Evolutionary conservation across 2,329 filamentous ascomycete species (phyloP).

Genomic region (Penicillium sp.): DNA sequence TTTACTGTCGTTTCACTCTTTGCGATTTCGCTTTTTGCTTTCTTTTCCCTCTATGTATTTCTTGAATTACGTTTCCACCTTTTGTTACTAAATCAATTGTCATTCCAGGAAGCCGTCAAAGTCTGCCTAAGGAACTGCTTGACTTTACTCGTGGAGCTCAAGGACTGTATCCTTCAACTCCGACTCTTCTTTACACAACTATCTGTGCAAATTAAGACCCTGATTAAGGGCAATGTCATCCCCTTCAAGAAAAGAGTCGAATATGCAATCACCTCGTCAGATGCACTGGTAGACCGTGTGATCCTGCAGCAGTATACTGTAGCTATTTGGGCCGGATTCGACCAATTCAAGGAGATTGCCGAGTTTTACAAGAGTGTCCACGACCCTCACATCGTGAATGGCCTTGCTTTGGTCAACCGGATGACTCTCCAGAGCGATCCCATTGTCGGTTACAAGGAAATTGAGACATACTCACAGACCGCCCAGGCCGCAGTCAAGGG

Average conservation of each 20-base stretch:
- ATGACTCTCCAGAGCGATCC: background rate
- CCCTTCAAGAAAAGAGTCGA: background rate
- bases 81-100: background rate
- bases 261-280: background rate
- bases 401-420: background rate
- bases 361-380: background rate
- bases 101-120: background rate
- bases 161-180: background rate
- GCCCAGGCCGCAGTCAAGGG: background rate
- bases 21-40: too few relatives aligned
- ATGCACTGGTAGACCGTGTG: background rate
- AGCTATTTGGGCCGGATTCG: background rate
- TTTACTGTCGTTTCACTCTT: background rate
- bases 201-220: background rate
- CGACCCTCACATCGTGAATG: background rate
- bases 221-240: background rate
- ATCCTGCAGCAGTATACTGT: constrained; percentile 1
- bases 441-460: background rate
- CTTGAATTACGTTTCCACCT: background rate
- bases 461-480: background rate
- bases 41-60: too few relatives aligned
- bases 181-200: background rate
- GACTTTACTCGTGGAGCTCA: background rate
- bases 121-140: background rate
- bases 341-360: background rate